Conservation (phyloP, 495 filamentous ascomycete species). For the Aspergillus mulundensis region DNA sequence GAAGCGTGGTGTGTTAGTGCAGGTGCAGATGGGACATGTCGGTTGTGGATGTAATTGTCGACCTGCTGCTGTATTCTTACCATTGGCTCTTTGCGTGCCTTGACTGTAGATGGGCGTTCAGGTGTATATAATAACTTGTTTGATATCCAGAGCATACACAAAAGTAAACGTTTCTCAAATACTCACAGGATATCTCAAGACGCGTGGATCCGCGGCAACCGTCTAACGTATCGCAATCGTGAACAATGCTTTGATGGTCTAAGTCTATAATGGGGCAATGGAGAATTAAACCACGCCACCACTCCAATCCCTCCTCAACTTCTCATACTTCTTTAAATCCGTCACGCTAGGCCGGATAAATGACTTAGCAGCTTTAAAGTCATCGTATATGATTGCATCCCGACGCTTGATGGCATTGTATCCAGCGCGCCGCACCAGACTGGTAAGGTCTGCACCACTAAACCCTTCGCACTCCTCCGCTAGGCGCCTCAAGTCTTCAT, state of each 20-base stretch:
- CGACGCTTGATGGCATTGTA: constrained; percentile 67
- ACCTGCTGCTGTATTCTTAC: constrained; percentile 21
- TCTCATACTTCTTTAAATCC: constrained; percentile 66
- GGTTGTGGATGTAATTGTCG: constrained; percentile 63
- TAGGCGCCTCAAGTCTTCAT: constrained; percentile 46
- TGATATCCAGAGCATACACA: constrained; percentile 22
- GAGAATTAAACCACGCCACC: constrained; percentile 27
- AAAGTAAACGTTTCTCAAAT: constrained; percentile 18
- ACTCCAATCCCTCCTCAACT: constrained; percentile 50
- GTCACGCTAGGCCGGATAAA: constrained; percentile 79
- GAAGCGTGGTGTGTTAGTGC: constrained; percentile 93
- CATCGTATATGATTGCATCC: constrained; percentile 57
- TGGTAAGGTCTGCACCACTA: constrained; percentile 84
- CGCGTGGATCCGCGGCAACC: neutral
- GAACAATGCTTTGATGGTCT: constrained; percentile 6
- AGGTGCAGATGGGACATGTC: constrained; percentile 86
- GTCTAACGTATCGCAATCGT: neutral
- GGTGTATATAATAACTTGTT: constrained; percentile 19
- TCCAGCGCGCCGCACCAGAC: constrained; percentile 70
- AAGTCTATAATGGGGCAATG: neutral
- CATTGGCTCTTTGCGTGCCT: constrained; percentile 20
- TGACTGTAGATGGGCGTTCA: constrained; percentile 24
- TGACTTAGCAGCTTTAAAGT: constrained; percentile 71
- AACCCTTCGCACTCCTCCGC: constrained; percentile 79
- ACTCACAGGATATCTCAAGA: neutral